Conservation (phyloP, 345 rosid genomes). For the Dipteronia dyeriana region DNA sequence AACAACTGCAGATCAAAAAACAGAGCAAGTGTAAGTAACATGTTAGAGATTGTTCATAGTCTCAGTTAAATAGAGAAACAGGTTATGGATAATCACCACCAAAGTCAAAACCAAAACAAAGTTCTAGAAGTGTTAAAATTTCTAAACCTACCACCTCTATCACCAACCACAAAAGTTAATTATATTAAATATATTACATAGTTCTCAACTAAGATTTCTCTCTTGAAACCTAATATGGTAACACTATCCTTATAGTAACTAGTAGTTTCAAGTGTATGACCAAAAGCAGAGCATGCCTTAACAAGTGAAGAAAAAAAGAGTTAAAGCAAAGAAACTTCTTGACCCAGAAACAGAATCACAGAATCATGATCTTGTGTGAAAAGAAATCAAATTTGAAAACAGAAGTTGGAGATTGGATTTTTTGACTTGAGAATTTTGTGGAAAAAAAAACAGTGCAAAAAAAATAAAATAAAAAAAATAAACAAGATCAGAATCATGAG, state of each 20-base stretch:
- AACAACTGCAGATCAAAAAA: slow-evolving; percentile 13
- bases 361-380: not conserved
- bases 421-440: not conserved
- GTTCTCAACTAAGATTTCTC: slow-evolving; percentile 3
- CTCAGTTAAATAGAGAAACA: slow-evolving; percentile 9
- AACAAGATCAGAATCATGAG: not conserved
- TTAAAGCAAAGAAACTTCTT: not conserved
- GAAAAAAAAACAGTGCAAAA: not conserved
- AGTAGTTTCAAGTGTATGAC: not conserved
- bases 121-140: slow-evolving; percentile 28
- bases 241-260: not conserved
- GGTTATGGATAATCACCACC: slow-evolving; percentile 13
- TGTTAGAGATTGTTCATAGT: not conserved
- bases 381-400: not conserved
- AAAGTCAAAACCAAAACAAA: slow-evolving; percentile 21
- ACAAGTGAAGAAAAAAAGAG: not conserved
- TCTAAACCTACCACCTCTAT: slow-evolving; percentile 32
- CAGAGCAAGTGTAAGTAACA: not conserved
- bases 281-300: slow-evolving; percentile 2
- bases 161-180: slow-evolving; percentile 23
- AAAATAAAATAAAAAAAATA: not conserved
- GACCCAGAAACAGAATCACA: not conserved
- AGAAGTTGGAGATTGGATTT: not conserved
- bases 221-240: not conserved
- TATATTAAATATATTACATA: not conserved